Evolutionary conservation across 495 filamentous ascomycete genomes (phyloP).

Genomic region (Neurospora discreta): DNA sequence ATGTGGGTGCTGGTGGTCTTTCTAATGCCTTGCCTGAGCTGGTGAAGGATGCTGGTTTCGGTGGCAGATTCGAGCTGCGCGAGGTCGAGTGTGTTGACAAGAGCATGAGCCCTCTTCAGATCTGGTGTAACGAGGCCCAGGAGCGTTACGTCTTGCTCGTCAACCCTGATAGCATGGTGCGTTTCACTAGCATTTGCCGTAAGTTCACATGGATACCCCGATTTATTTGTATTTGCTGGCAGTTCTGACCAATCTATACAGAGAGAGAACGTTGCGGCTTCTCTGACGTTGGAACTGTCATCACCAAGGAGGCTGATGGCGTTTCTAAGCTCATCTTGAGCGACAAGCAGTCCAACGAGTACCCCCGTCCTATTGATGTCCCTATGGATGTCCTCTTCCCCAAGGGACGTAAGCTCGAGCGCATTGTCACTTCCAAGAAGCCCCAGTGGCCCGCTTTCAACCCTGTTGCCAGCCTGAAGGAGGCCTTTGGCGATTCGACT

Average conservation of each 20-base stretch:
- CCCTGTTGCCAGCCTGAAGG: constrained; percentile 33
- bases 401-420: constrained; percentile 74
- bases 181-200: constrained; percentile 71
- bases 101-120: constrained; percentile 88
- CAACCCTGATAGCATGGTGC: constrained; percentile 64
- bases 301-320: constrained; percentile 48
- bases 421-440: constrained; percentile 64
- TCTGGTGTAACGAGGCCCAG: constrained; percentile 96
- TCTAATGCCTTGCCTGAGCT: constrained; percentile 84
- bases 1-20: constrained; percentile 89
- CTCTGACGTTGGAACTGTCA: constrained; percentile 78
- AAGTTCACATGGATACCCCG: constrained; percentile 16
- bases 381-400: constrained; percentile 90
- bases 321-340: constrained; percentile 65
- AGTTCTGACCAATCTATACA: constrained; percentile 8
- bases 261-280: constrained; percentile 81
- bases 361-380: constrained; percentile 74
- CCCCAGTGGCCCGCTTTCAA: constrained; percentile 63
- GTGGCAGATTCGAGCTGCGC: constrained; percentile 81
- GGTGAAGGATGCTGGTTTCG: constrained; percentile 80
- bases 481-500: constrained; percentile 35
- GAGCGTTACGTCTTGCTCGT: constrained; percentile 88
- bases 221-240: neutral
- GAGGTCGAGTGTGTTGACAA: constrained; percentile 82
- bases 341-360: constrained; percentile 68